Percentiles rank a stretch among this genome's conserved stretches.
These are phyloP conservation scores for Basidiobolus meristosporus DNA, from an alignment of 371 early-diverging fungal species.

Conservation along the genomic window DNA sequence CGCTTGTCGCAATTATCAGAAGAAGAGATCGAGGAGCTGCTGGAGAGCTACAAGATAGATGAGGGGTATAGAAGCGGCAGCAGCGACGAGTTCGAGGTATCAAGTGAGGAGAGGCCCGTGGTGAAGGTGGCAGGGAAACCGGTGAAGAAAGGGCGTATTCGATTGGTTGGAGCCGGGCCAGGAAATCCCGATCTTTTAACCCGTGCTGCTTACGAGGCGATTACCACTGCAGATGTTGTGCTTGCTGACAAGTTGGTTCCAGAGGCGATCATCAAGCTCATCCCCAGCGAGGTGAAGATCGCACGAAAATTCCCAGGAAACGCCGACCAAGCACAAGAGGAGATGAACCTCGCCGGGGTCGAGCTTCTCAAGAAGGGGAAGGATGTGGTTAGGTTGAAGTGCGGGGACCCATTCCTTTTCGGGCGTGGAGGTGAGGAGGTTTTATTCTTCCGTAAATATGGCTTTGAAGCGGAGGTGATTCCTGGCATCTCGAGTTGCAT, in stretches of 20 bases:
- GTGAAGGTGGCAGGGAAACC: constrained; percentile 9
- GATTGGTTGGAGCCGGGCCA: constrained; percentile 75
- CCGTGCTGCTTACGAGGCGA: constrained; percentile 39
- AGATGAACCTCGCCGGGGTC: constrained; percentile 45
- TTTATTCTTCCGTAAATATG: constrained; percentile 41
- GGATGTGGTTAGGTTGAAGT: constrained; percentile 69
- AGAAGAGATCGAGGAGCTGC: too few relatives aligned
- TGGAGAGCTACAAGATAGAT: too few relatives aligned
- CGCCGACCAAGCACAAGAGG: constrained; percentile 63
- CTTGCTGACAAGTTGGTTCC: constrained; percentile 72
- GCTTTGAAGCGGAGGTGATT: constrained; percentile 44
- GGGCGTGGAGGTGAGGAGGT: constrained; percentile 89
- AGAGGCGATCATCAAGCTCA: constrained; percentile 33
- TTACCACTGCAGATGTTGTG: constrained; percentile 56
- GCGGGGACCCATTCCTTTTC: constrained; percentile 83
- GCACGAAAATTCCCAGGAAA: constrained; percentile 57
- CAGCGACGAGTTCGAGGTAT: too few relatives aligned
- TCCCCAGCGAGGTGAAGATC: constrained; percentile 29
- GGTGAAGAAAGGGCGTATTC: constrained; percentile 2
- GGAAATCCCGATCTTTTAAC: constrained; percentile 73
- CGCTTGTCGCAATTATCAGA: too few relatives aligned
- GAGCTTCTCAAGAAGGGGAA: constrained; percentile 37
- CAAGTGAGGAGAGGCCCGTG: too few relatives aligned
- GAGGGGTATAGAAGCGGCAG: too few relatives aligned
- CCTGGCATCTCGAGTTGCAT: constrained; percentile 70